Base-by-base conservation (phyloP, 306 rosid species). In the Quercus aquifolioides region DNA sequence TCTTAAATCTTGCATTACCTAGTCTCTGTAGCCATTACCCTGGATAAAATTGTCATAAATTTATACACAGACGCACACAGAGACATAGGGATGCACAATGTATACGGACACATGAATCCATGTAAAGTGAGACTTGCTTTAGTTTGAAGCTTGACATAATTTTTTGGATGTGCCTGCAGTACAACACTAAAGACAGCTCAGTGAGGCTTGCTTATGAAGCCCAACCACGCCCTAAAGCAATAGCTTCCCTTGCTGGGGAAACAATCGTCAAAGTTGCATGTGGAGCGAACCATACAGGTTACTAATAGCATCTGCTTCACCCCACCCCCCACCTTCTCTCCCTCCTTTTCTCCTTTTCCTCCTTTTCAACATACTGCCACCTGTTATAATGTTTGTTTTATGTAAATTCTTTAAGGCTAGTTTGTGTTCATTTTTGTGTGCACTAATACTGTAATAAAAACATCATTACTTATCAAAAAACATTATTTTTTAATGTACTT, bases 241-340 rank as follows among this genome's bases (percentile, higher is more conserved):
- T 96, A 70, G 93, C 94, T 80, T 58, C 94, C 67, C 98, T 96
- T 69, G 63, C 98, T 79, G 96, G 97, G 59, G 99, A 91, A 86
- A 86, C 87, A 59, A 87, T 93, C 56, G 89, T 91, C 77, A 96
- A 96, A 85, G 97, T 89, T 76, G 97, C 99, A 5, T 96, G 97
- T 78, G 98, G 98, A 82, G 78, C 97, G 62, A 93, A 96, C 85
- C 99, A 96, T 83, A 93, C 98, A 88, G 96, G 97, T 94, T 73
- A 74, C 6, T 68, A 30, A 25, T 74, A 52, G 35, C 76, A 54
- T 58, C 71, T 38, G 25, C 38, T 55, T 28, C 77, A 15, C 25
- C 6, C 13, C 41, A 25, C 55, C 49, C 67, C 17, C 43, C 35
- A 31, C 49, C 25, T 52, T 49, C 71, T 54, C 75, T 30, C 76